Base-by-base conservation (phyloP, 331 rosid species). In the Saraca asoca region DNA sequence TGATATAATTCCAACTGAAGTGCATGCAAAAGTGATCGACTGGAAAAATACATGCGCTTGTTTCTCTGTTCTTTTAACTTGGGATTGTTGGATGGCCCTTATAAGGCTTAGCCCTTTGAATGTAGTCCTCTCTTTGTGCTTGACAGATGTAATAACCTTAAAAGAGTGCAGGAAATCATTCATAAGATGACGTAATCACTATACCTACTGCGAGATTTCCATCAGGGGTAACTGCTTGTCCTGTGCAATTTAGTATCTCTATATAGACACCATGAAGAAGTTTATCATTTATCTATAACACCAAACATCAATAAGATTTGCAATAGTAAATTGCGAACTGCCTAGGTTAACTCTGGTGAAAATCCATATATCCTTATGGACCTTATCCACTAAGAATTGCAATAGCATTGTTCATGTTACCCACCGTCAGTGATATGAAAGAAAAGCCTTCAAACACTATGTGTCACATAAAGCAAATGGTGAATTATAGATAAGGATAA, bases 91-190 rank as follows among this genome's bases (percentile, higher is more conserved):
- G 97, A 80, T 93, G 97, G 53, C 50, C 91, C 68, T 77, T 85
- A 64, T 86, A 74, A 38, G 97, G 95, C 87, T 84, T 84, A 76
- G 98, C 97, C 78, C 90, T 78, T 61, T 76, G 88, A 76, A 90
- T 45, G 84, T 64, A 90, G 55, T 90, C 97, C 79, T 73, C 97
- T 71, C 85, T 83, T 73, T 93, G 96, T 73, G 96, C 98, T 78
- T 93, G 97, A 78, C 98, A 93, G 80, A 93, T 90, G 86, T 90
- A 93, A 80, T 81, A 82, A 69, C 97, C 96, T 82, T 93, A 96
- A 73, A 93, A 93, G 72, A 90, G 96, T 70, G 90, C 98, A 97
- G 90, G 72, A 31, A 75, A 60, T 61, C 69, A 80, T 71, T 65
- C 85, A 79, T 35, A 72, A 63, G 48, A 56, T 58, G 37, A 58